A percentile compares a stretch with the other conserved stretches of the same genome.
These are phyloP conservation scores for Alectoria sarmentosa DNA, from an alignment of 495 filamentous ascomycete genomes.

Conservation along the genomic window DNA sequence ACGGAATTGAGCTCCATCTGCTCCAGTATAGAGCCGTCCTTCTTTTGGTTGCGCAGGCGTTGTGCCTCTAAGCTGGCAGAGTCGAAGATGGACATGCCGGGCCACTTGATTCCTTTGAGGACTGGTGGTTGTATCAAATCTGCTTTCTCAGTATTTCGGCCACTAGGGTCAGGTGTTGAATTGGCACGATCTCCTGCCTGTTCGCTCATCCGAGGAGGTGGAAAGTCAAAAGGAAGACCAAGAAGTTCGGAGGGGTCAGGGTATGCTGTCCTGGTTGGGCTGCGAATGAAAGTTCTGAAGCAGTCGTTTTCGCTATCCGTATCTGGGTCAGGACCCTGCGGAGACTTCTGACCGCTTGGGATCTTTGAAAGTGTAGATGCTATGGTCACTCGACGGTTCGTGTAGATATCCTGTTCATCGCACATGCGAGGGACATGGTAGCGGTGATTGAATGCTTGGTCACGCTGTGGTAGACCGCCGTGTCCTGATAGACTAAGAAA, in stretches of 20 bases:
- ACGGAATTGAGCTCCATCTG: slow-evolving; percentile 62
- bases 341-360: neutral
- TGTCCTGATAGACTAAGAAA: slow-evolving; percentile 1
- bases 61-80: slow-evolving; percentile 70
- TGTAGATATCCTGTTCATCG: neutral
- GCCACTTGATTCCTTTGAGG: slow-evolving; percentile 72
- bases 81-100: slow-evolving; percentile 86
- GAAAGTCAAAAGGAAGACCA: neutral
- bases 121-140: slow-evolving; percentile 30
- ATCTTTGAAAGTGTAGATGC: neutral
- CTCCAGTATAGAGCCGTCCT: slow-evolving; percentile 61
- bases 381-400: neutral
- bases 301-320: slow-evolving; percentile 13
- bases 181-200: neutral
- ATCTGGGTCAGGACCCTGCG: neutral
- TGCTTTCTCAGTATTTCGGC: slow-evolving; percentile 35
- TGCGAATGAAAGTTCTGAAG: slow-evolving; percentile 13
- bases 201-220: neutral
- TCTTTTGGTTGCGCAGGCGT: slow-evolving; percentile 80
- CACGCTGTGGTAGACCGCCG: neutral
- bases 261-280: slow-evolving; percentile 16
- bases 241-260: slow-evolving; percentile 19
- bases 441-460: slow-evolving; percentile 23
- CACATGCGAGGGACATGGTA: slow-evolving; percentile 34
- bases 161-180: slow-evolving; percentile 24